Conservation (phyloP, 2,329 filamentous ascomycete species). For the Myrmaecium sp. region DNA sequence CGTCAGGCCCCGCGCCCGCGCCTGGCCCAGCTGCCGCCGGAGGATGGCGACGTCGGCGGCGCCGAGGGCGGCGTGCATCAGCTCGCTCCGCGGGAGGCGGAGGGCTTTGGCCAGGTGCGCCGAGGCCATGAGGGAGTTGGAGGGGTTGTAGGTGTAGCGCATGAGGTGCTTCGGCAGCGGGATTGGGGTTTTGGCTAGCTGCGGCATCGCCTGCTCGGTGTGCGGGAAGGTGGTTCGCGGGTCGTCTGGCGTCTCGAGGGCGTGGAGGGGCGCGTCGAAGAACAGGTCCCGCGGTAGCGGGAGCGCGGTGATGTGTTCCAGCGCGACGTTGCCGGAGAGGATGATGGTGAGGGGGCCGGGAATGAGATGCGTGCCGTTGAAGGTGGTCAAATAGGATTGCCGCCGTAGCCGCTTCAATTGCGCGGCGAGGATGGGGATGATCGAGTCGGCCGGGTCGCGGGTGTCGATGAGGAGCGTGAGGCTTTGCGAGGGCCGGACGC, state of each 20-base stretch:
- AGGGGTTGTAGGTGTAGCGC: slow-evolving; percentile 9
- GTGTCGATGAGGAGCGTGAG: slow-evolving; percentile 52
- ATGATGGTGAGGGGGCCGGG: slow-evolving; percentile 49
- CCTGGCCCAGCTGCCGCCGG: slow-evolving; percentile 10
- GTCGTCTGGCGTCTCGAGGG: not conserved
- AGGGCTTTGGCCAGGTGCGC: slow-evolving; percentile 9
- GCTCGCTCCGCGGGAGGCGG: slow-evolving; percentile 7
- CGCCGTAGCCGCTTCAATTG: slow-evolving; percentile 43
- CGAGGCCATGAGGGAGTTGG: slow-evolving; percentile 15
- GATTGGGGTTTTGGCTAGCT: too few species aligned
- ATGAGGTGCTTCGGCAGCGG: too few species aligned
- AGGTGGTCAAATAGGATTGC: slow-evolving; percentile 33
- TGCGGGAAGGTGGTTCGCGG: slow-evolving; percentile 14
- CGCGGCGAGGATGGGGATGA: slow-evolving; percentile 35
- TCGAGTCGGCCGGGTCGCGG: slow-evolving; percentile 39
- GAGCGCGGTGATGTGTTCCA: slow-evolving; percentile 37
- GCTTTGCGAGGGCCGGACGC: slow-evolving; percentile 20
- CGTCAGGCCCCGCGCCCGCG: slow-evolving; percentile 8
- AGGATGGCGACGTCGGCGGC: slow-evolving; percentile 7
- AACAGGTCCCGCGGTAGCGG: slow-evolving; percentile 42
- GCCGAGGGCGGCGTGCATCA: slow-evolving; percentile 4
- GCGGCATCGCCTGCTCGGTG: too few species aligned
- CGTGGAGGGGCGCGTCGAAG: slow-evolving; percentile 44
- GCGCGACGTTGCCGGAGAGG: slow-evolving; percentile 47
- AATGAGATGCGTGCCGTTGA: slow-evolving; percentile 33